These are phyloP conservation scores for Alternaria infectoria DNA, from an alignment of 2,329 filamentous ascomycete species.

Conservation along the genomic window DNA sequence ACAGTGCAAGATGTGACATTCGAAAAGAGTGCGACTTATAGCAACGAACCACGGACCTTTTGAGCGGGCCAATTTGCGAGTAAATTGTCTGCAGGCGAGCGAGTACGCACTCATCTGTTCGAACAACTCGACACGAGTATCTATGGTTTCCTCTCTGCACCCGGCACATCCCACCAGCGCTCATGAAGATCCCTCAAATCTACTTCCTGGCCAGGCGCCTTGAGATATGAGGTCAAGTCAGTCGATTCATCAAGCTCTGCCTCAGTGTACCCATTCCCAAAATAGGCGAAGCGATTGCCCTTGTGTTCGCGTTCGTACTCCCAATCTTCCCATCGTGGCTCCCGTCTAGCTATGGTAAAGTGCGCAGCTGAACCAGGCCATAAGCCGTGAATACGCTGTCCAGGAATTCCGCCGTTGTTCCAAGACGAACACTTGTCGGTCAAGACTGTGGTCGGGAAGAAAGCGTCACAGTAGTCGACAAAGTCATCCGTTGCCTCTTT, in stretches of 20 bases:
- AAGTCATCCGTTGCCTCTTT: slow-evolving; percentile 69
- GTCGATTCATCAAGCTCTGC: slow-evolving; percentile 63
- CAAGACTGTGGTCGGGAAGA: slow-evolving; percentile 59
- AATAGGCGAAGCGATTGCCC: slow-evolving; percentile 65
- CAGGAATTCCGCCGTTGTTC: slow-evolving; percentile 69
- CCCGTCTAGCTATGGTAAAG: slow-evolving; percentile 63
- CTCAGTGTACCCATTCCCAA: slow-evolving; percentile 71
- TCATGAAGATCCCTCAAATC: slow-evolving; percentile 71
- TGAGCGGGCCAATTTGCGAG: not conserved
- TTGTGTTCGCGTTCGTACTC: slow-evolving; percentile 58
- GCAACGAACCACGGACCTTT: not conserved
- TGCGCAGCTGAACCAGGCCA: slow-evolving; percentile 74
- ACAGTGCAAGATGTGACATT: not conserved
- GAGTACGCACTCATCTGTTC: not conserved
- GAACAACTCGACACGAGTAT: not conserved
- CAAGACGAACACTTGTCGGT: slow-evolving; percentile 71
- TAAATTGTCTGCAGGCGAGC: not conserved
- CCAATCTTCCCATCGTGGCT: slow-evolving; percentile 66
- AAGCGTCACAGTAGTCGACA: slow-evolving; percentile 62
- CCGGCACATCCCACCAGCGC: slow-evolving; percentile 62
- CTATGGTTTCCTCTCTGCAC: slow-evolving; percentile 24
- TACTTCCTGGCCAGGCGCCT: slow-evolving; percentile 57
- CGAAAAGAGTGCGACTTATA: too few relatives aligned
- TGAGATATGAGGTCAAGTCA: slow-evolving; percentile 70
- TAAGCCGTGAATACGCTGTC: slow-evolving; percentile 68